phyloP scores from a whole-genome alignment of 2,329 filamentous ascomycete species.

The Phyllosticta capitalensis region DNA sequence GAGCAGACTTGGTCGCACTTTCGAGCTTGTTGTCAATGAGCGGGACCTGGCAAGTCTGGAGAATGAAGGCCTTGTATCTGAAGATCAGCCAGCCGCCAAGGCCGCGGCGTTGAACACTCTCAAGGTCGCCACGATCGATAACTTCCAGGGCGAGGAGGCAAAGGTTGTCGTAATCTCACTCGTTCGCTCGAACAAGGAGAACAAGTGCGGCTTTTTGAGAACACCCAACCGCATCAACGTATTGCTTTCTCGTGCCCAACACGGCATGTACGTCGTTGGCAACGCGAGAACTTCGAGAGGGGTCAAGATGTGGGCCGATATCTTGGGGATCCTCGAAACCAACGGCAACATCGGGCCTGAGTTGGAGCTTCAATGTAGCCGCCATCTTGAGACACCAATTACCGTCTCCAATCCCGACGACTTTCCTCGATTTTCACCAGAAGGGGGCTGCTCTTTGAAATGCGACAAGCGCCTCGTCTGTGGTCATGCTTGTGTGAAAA shows the following conservation, averaged over 20 bases:
- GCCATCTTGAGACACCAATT: constrained; percentile 19
- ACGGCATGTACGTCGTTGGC: constrained; percentile 64
- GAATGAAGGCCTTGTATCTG: constrained; percentile 17
- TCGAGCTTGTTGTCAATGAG: constrained; percentile 56
- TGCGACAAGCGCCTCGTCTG: constrained; percentile 20
- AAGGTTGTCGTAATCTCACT: constrained; percentile 62
- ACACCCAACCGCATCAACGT: constrained; percentile 62
- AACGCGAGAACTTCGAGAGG: constrained; percentile 49
- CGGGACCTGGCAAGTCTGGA: constrained; percentile 48
- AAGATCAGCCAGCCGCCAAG: constrained; percentile 15
- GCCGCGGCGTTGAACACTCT: background rate
- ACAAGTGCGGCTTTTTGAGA: constrained; percentile 54
- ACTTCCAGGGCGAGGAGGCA: constrained; percentile 70
- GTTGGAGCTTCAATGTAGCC: constrained; percentile 21
- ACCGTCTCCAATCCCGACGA: constrained; percentile 21
- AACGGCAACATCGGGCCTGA: constrained; percentile 14
- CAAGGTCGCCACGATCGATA: constrained; percentile 56
- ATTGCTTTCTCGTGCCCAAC: constrained; percentile 54
- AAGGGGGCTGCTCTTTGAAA: constrained; percentile 22
- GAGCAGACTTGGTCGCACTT: constrained; percentile 35
- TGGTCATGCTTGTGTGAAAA: constrained; percentile 21
- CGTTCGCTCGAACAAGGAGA: constrained; percentile 55
- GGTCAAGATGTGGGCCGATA: constrained; percentile 55
- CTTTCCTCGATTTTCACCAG: constrained; percentile 19
- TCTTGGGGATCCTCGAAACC: constrained; percentile 43